These are phyloP conservation scores for Cercophora newfieldiana DNA, from an alignment of 495 filamentous ascomycete genomes.

Conservation along the genomic window DNA sequence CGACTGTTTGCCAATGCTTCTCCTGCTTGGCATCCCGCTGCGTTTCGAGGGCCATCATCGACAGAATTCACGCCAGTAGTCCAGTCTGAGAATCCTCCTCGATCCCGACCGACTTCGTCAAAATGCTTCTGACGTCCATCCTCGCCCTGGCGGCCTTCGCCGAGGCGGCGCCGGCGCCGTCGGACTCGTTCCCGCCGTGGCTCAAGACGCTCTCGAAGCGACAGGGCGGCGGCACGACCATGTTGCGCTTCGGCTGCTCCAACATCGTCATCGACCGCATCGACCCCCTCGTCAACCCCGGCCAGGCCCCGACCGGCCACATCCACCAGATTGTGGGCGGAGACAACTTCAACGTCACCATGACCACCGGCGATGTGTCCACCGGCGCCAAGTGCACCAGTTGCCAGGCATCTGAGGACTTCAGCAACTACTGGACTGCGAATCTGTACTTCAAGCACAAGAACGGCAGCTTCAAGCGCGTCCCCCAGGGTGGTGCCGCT, in stretches of 20 bases:
- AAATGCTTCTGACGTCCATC: constrained; percentile 42
- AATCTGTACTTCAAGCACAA: constrained; percentile 48
- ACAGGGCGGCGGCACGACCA: constrained; percentile 29
- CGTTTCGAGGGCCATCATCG: background rate
- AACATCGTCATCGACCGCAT: constrained; percentile 47
- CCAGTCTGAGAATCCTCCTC: too few species aligned
- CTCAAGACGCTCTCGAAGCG: constrained; percentile 18
- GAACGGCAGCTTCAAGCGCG: constrained; percentile 47
- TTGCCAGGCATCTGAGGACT: constrained; percentile 27
- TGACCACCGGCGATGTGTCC: constrained; percentile 41
- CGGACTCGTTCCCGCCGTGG: background rate
- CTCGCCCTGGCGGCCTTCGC: constrained; percentile 39
- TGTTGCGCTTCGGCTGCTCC: constrained; percentile 50
- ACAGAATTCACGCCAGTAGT: too few species aligned
- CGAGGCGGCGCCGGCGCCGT: constrained; percentile 38
- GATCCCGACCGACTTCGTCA: constrained; percentile 8
- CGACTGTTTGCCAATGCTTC: background rate
- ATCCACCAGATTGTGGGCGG: constrained; percentile 52
- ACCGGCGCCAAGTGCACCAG: constrained; percentile 33
- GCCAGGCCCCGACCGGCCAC: constrained; percentile 39
- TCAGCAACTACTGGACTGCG: constrained; percentile 45
- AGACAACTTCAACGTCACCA: constrained; percentile 50
- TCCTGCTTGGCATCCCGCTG: background rate
- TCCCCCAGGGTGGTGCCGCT: constrained; percentile 46
- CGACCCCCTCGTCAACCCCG: constrained; percentile 46